These are phyloP conservation scores for Nectriaceae sp. DNA, from an alignment of 2,329 filamentous ascomycete species.

Conservation along the genomic window DNA sequence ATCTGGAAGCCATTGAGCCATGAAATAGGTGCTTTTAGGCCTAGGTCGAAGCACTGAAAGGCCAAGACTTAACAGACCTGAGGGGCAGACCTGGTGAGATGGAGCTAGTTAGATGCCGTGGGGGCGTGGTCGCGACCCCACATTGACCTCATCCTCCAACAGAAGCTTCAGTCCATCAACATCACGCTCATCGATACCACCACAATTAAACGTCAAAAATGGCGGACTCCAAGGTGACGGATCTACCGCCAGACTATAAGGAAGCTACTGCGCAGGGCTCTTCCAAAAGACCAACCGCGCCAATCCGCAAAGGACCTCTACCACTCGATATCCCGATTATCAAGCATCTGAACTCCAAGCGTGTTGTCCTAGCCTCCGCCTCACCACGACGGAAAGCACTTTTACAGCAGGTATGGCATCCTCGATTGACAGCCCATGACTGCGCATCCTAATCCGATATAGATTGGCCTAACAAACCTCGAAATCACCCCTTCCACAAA, in stretches of 20 bases:
- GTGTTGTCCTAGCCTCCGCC: constrained; percentile 86
- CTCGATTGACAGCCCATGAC: not conserved
- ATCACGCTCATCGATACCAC: not conserved
- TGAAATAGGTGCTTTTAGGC: too few species aligned
- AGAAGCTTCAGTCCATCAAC: not conserved
- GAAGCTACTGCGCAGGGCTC: constrained; percentile 40
- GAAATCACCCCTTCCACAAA: constrained; percentile 83
- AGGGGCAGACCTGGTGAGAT: too few species aligned
- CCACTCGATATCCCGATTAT: constrained; percentile 82
- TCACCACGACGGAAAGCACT: constrained; percentile 85
- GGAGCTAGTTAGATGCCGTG: too few species aligned
- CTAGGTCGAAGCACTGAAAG: too few species aligned
- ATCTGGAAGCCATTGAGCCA: too few species aligned
- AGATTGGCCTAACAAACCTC: constrained; percentile 79
- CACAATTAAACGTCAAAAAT: constrained; percentile 17
- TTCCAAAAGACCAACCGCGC: constrained; percentile 28
- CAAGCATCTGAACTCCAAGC: constrained; percentile 71
- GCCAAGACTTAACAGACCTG: too few species aligned
- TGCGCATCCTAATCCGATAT: constrained; percentile 14
- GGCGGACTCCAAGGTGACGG: constrained; percentile 29
- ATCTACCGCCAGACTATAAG: constrained; percentile 50
- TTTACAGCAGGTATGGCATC: constrained; percentile 62
- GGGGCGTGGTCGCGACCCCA: too few species aligned
- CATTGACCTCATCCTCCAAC: constrained; percentile 26
- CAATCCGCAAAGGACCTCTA: constrained; percentile 53